Evolutionary conservation across 805 yeast species (phyloP), one percentile per base, ranked within the genome.

Genomic region (Lipomyces orientalis): DNA sequence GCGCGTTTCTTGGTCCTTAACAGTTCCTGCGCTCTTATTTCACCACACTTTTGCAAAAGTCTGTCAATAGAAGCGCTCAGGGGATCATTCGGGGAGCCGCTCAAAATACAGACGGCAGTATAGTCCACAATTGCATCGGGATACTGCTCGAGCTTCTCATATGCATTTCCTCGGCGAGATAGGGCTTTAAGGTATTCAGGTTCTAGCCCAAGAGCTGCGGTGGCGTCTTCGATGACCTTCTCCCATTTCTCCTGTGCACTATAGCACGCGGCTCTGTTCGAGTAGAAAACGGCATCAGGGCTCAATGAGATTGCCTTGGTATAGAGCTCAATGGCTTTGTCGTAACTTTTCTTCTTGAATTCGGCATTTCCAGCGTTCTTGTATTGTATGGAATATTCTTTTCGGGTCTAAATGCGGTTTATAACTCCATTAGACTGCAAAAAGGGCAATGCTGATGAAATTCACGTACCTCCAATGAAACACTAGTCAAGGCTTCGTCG

Each of bases 181-280:
- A 93, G 83, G 79, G 98, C 95, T 82, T 95, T 95, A 75, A 91
- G 82, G 81, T 95, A 94, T 77, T 90, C 94, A 12, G 97, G 97
- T 78, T 92, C 90, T 75, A 94, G 81, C 74, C 87, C 85, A 75
- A 95, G 84, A 35, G 98, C 99, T 69, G 84, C 85, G 25, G 97
- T 87, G 65, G 97, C 90, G 78, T 93, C 97, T 73, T 87, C 90
- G 71, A 95, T 85, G 58, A 93, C 97, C 77, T 92, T 89, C 74
- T 91, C 92, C 77, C 87, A 88, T 70, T 93, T 86, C 71, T 88
- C 86, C 73, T 91, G 82, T 8, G 96, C 91, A 61, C 93, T 90
- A 81, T 90, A 90, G 80, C 97, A 94, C 19, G 99, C 99, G 35
- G 98, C 93, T 80, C 98, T 88, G 83, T 95, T 95, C 69, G 98